A percentile compares a stretch with the other conserved stretches of the same genome.
Evolutionary conservation across 805 yeast genomes (phyloP).

Genomic region (Myxozyma neglecta): DNA sequence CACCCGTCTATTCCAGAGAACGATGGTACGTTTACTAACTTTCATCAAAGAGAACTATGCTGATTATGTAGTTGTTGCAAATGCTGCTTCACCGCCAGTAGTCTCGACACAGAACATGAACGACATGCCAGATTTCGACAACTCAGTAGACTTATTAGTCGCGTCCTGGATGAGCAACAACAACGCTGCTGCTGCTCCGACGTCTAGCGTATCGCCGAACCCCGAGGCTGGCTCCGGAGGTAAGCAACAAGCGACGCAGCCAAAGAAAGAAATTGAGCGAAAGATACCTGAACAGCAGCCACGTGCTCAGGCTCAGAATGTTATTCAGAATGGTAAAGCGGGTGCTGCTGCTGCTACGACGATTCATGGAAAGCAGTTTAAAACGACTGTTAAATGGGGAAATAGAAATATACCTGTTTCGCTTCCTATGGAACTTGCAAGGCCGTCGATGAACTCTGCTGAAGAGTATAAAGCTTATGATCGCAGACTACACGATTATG

Average conservation of each 20-base stretch:
- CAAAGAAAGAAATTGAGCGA: not conserved
- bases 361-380: not conserved
- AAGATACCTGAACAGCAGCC: not conserved
- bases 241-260: not conserved
- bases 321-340: not conserved
- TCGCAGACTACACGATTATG: slow-evolving; percentile 10
- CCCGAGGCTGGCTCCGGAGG: not conserved
- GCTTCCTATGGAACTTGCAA: slow-evolving; percentile 6
- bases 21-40: slow-evolving; percentile 11
- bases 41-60: not conserved
- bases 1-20: slow-evolving; percentile 30
- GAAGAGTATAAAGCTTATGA: slow-evolving; percentile 5
- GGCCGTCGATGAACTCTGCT: not conserved
- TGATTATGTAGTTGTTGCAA: not conserved
- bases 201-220: not conserved
- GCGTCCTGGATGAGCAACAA: slow-evolving; percentile 21
- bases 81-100: not conserved
- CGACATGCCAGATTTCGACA: slow-evolving; percentile 16
- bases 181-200: not conserved
- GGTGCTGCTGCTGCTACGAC: no score
- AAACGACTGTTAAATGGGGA: slow-evolving; percentile 11
- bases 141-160: slow-evolving; percentile 21
- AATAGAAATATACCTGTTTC: slow-evolving; percentile 3
- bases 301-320: not conserved
- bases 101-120: not conserved